Base-by-base conservation (phyloP, 164 flowering plant genomes). In the Liquidambar formosana region DNA sequence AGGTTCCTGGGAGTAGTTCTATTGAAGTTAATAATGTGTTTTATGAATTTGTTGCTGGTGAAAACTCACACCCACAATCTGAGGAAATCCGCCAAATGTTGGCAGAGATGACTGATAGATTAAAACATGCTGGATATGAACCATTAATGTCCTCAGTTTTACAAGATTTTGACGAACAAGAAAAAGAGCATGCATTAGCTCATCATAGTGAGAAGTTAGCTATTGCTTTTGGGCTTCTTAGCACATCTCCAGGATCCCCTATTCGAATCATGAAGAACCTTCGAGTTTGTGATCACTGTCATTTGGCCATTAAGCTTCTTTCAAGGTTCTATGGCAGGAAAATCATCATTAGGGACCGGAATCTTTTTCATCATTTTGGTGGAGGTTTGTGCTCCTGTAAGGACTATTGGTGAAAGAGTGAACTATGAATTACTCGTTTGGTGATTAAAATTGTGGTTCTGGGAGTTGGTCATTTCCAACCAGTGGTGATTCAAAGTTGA, bases 151-250 rank as follows among this genome's bases (percentile, higher is more conserved):
- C 67, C 26, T 54, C 68, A 22, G 69, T 77, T 48, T 52, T 80
- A 16, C 77, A 68, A 63, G 72, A 77, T 47, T 25, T 77, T 59
- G 70, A 74, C 38, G 78, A 79, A 21, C 66, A 72, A 66, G 69
- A 59, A 46, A 75, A 78, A 52, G 74, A 69, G 27, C 19, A 59
- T n/a, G 71, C 26, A 44, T 60, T 72, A 44, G 66, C 71, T 71
- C 63, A 71, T 75, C 85, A 82, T 46, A 76, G 81, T 59, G 80
- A 82, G 73, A 80, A 78, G 74, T 64, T 82, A 28, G 85, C 83
- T 8, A 75, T 80, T 57, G 83, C 81, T 14, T 82, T 70, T 59
- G 81, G 79, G 61, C 76, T 79, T 25, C 66, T 82, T 48, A 77
- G 57, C 38, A 77, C 69, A 19, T 57, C 62, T 54, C 71, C 73